Conservation (phyloP, 306 rosid species). For the Lathyrus oleraceus region DNA sequence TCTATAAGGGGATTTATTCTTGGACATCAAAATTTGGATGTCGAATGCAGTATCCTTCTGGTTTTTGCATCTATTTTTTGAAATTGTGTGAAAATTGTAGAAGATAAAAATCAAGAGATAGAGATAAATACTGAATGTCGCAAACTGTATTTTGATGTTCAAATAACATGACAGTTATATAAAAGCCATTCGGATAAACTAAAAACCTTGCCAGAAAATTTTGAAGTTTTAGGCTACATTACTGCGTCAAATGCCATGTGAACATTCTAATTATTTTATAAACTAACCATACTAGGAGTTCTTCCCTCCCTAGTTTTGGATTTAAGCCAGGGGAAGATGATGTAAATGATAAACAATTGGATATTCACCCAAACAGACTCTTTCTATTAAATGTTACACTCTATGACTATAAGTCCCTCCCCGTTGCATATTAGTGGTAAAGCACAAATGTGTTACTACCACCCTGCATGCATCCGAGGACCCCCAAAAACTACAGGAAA, state of each 20-base stretch:
- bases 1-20: no score
- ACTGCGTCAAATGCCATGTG: background rate
- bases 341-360: conserved; percentile 8
- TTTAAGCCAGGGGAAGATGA: background rate
- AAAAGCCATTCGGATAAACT: conserved; percentile 14
- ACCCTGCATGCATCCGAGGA: background rate
- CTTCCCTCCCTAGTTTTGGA: background rate
- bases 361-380: conserved; percentile 18
- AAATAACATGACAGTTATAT: background rate
- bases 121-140: no score
- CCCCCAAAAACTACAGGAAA: background rate
- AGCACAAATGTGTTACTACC: background rate
- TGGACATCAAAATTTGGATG: background rate
- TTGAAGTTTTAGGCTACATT: background rate
- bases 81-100: no score
- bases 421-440: conserved; percentile 2
- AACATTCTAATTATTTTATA: conserved; percentile 12
- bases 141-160: no score
- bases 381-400: conserved; percentile 10
- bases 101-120: no score
- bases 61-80: no score
- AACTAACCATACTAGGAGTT: conserved; percentile 9
- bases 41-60: background rate
- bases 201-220: background rate
- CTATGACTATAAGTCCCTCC: background rate